Base-by-base conservation (phyloP, 139 green algal species). In the Picochlorum sp. region DNA sequence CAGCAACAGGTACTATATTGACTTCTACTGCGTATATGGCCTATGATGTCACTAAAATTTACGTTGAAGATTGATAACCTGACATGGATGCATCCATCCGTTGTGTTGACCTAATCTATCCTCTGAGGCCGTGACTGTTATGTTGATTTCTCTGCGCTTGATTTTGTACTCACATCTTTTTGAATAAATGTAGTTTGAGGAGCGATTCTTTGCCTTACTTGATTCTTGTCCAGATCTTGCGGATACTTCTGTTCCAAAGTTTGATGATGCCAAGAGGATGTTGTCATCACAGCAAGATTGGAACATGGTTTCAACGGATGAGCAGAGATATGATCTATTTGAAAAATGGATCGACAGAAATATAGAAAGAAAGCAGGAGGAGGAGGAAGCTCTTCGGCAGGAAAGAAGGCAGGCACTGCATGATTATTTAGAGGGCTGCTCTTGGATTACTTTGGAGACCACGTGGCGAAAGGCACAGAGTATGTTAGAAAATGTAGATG, bases 201-300 rank as follows among this genome's bases (percentile, higher is more conserved):
- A 91, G 64, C 83, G 77, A 18, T 96, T 96, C 47, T 64, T 72
- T 26, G 46, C 47, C 5, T 76, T 91, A 80, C 78, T 91, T 56
- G 75, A 84, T 28, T 74, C 72, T 26, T 72, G 58, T 57, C 45
- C 58, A 10, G 74, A 81, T 6, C 72, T 90, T 20, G 75, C 38
- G n/a, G 16, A 20, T 54, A 21, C 47, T 16, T 45, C 47, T 13
- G 49, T 50, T 32, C 81, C 73, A 30, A 68, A 75, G 49, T 79
- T 75, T 63, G 76, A 54, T 51, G 75, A 76, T 34, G 87, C 79
- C 3, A 49, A 66, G 1, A 65, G 71, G 4, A 56, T 88, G 34
- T 75, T 94, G 58, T 75, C 81, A 49, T 74, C 84, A 8, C 85
- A 94, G 44, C 30, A 72, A 3, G 52, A 85, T 16, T 94, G 82